Evolutionary conservation across 148 eudicot species (phyloP).

Genomic region (Suaeda aralocaspica): DNA sequence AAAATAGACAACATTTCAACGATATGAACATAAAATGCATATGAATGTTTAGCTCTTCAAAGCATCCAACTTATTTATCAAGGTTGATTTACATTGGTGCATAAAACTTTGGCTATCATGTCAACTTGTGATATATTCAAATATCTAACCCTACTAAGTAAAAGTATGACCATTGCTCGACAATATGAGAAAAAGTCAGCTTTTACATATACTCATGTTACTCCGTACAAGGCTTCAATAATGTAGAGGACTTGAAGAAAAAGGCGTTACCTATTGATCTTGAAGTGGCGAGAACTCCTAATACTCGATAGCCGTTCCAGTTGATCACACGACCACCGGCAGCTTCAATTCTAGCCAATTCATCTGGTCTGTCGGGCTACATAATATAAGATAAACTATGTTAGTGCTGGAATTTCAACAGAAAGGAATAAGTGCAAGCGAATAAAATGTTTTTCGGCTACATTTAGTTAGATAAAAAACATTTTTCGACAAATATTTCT

Average conservation of each 20-base stretch:
- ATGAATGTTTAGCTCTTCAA: too few species aligned
- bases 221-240: neutral
- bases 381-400: neutral
- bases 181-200: too few species aligned
- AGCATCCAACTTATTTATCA: neutral
- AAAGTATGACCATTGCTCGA: too few species aligned
- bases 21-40: too few species aligned
- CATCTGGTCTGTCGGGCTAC: slow-evolving; percentile 76
- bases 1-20: too few species aligned
- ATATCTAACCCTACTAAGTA: too few species aligned
- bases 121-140: too few species aligned
- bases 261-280: slow-evolving; percentile 84
- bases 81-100: too few species aligned
- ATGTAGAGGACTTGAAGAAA: neutral
- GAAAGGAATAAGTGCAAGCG: neutral
- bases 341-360: slow-evolving; percentile 63
- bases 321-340: slow-evolving; percentile 68
- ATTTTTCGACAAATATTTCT: too few species aligned
- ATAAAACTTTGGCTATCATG: too few species aligned
- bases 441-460: too few species aligned
- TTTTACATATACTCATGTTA: neutral
- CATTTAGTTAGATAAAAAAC: too few species aligned
- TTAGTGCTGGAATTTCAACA: slow-evolving; percentile 4
- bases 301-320: slow-evolving; percentile 61
- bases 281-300: slow-evolving; percentile 75